These are phyloP conservation scores for Aeschynomene evenia DNA, from an alignment of 306 rosid genomes.

Conservation along the genomic window DNA sequence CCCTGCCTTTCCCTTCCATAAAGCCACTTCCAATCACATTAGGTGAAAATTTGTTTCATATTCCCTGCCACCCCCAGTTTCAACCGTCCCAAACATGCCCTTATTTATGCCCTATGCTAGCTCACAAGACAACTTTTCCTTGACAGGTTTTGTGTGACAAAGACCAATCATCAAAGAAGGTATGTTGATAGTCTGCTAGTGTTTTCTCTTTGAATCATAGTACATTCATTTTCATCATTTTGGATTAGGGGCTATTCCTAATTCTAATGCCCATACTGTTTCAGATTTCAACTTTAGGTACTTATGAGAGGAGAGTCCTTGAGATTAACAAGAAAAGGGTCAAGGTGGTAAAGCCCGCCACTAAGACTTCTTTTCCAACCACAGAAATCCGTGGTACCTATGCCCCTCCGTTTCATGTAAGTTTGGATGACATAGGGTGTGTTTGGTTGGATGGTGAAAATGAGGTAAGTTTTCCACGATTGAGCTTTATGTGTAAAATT, in stretches of 20 bases:
- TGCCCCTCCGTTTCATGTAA: slow-evolving; percentile 95
- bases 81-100: too few relatives aligned
- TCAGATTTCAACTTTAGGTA: slow-evolving; percentile 71
- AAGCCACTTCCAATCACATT: too few relatives aligned
- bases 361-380: slow-evolving; percentile 87
- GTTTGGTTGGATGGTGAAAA: too few relatives aligned
- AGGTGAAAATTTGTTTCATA: too few relatives aligned
- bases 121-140: slow-evolving; percentile 23
- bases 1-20: too few relatives aligned
- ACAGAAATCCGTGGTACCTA: slow-evolving; percentile 94
- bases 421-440: slow-evolving; percentile 39
- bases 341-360: slow-evolving; percentile 94
- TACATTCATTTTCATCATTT: not conserved
- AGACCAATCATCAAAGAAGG: slow-evolving; percentile 80
- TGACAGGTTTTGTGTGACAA: slow-evolving; percentile 84
- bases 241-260: not conserved
- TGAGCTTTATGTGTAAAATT: too few relatives aligned
- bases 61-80: too few relatives aligned
- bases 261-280: slow-evolving; percentile 19
- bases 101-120: slow-evolving; percentile 4
- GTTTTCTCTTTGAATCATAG: not conserved
- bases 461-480: too few relatives aligned
- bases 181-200: slow-evolving; percentile 27
- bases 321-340: slow-evolving; percentile 84
- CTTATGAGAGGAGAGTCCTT: slow-evolving; percentile 75